A percentile compares a stretch with the other conserved stretches of the same genome.
phyloP scores from a whole-genome alignment of 163 green algal species.

The Coccomyxa subellipsoidea region DNA sequence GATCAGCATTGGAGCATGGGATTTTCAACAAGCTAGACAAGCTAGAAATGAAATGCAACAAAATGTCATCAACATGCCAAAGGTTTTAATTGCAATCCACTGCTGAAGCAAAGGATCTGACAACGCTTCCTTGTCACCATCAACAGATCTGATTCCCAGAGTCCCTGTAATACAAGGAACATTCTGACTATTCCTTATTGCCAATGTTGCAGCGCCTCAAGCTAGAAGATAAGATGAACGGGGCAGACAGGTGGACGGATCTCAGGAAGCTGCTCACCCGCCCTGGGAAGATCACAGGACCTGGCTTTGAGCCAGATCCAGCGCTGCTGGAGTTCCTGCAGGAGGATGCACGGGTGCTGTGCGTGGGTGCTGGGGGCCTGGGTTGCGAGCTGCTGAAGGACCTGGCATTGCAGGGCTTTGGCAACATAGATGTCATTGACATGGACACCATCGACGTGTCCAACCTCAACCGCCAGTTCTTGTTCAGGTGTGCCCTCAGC shows the following conservation, averaged over 20 bases:
- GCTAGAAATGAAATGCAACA: too few species aligned
- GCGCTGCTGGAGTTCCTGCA: slow-evolving; percentile 82
- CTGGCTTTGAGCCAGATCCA: slow-evolving; percentile 80
- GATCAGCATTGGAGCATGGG: too few species aligned
- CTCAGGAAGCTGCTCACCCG: slow-evolving; percentile 77
- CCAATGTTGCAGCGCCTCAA: background rate
- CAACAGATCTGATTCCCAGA: too few species aligned
- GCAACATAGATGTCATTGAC: slow-evolving; percentile 98
- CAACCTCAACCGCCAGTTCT: slow-evolving; percentile 99
- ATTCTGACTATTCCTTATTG: too few species aligned
- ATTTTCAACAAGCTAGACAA: too few species aligned
- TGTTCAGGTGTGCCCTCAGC: slow-evolving; percentile 76
- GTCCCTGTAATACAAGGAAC: too few species aligned
- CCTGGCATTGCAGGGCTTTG: slow-evolving; percentile 89
- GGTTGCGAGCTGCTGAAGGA: slow-evolving; percentile 98
- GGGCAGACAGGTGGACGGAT: slow-evolving; percentile 61
- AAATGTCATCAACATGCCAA: too few species aligned
- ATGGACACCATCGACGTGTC: slow-evolving; percentile 99
- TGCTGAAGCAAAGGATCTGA: too few species aligned
- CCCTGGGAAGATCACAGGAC: slow-evolving; percentile 72
- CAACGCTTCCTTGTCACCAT: too few species aligned
- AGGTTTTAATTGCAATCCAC: too few species aligned
- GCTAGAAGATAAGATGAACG: background rate
- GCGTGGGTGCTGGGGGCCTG: slow-evolving; percentile 84
- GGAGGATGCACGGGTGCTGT: slow-evolving; percentile 76